These are phyloP conservation scores for Friedmanniomyces simplex DNA, from an alignment of 495 filamentous ascomycete genomes.

Conservation along the genomic window DNA sequence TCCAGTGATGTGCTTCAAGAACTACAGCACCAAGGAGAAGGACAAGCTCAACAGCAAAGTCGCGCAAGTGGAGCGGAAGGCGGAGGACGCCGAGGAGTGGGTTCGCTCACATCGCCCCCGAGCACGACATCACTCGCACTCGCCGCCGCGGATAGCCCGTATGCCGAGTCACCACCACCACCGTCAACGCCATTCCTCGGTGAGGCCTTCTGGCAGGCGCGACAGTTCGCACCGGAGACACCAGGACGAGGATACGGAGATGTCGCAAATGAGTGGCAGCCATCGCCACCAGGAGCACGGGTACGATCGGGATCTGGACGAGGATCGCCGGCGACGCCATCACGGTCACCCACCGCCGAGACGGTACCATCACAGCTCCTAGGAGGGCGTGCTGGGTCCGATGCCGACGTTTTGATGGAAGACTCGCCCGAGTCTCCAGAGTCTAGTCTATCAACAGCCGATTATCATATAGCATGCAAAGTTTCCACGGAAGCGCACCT, in stretches of 20 bases:
- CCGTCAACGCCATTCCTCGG: constrained; percentile 15
- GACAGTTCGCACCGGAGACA: background rate
- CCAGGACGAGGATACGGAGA: constrained; percentile 9
- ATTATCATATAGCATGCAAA: constrained; percentile 5
- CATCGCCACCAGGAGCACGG: background rate
- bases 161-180: constrained; percentile 5
- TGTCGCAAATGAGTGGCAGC: background rate
- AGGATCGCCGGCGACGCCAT: constrained; percentile 14
- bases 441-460: background rate
- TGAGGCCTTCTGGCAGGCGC: background rate
- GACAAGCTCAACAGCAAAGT: constrained; percentile 4
- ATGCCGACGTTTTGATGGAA: constrained; percentile 17
- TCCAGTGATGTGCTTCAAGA: constrained; percentile 22
- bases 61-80: constrained; percentile 1
- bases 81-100: constrained; percentile 6
- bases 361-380: constrained; percentile 23
- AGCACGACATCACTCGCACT: constrained; percentile 8
- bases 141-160: constrained; percentile 10
- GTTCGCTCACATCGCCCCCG: constrained; percentile 2
- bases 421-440: background rate
- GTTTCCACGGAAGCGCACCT: background rate
- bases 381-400: constrained; percentile 19
- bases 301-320: constrained; percentile 14
- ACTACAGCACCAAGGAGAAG: constrained; percentile 21
- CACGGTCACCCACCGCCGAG: constrained; percentile 18